Evolutionary conservation across 768 basidiomycete species (phyloP), one percentile per base, ranked within the genome.

Genomic region (Termitomyces sp.): DNA sequence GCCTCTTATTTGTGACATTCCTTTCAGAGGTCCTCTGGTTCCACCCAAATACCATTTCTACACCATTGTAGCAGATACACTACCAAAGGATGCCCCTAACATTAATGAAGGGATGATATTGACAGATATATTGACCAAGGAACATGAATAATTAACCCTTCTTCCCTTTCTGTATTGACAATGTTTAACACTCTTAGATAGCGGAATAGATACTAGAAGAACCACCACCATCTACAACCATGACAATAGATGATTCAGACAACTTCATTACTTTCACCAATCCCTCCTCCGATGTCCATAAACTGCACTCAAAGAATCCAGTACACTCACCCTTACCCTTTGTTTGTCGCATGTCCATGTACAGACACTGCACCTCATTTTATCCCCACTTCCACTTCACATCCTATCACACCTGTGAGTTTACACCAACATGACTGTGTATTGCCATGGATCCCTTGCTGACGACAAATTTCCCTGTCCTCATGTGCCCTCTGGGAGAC

Each of bases 281-380:
- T 20, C 57, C 48, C 18, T 58, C 59, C 24, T 22, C 61, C 13
- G 46, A 58, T 22, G 44, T 53, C 12, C n/a, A n/a, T n/a, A n/a
- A n/a, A 2, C 32, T 30, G 34, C 54, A 16, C 51, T 61, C 6
- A 62, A 52, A 36, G 13, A 47, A 18, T 45, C 48, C 0, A 37
- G 24, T 24, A 34, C 32, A 10, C 57, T 44, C 18, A 56, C 48
- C 34, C 49, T 48, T 13, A 54, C 57, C 61, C 4, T 53, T 58
- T 18, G 55, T 50, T 30, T 55, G 61, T 10, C 57, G 61, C 4
- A 26, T 62, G 32, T 58, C 61, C 7, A 26, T 58, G 22, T 5
- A 49, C 55, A 5, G 53, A 49, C 4, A 48, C 48, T 6, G 50
- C 9, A 20, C 53, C 40, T 33, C 33, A 12, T 26, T 30, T 7